phyloP scores from a whole-genome alignment of 176 grass and related monocot species.

The Metroxylon sagu region DNA sequence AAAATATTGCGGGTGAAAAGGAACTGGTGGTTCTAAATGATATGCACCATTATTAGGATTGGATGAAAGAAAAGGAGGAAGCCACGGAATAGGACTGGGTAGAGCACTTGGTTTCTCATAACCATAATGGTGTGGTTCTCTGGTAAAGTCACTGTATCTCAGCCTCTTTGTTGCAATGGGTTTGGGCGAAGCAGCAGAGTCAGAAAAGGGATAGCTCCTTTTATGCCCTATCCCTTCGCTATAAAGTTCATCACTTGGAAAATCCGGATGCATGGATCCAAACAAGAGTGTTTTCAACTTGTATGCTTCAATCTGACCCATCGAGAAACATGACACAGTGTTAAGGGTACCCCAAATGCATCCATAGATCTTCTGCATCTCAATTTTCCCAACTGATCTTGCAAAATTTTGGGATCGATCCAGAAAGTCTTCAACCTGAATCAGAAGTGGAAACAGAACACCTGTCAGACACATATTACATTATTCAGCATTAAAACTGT shows the following conservation, averaged over 20 bases:
- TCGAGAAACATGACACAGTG: slow-evolving; percentile 45
- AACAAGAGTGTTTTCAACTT: slow-evolving; percentile 50
- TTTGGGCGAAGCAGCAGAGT: background rate
- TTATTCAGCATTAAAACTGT: background rate
- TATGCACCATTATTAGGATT: background rate
- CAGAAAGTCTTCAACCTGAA: slow-evolving; percentile 92
- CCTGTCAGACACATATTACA: no score
- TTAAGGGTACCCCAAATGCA: slow-evolving; percentile 37
- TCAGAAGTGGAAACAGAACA: background rate
- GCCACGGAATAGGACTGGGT: background rate
- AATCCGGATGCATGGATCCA: slow-evolving; percentile 18
- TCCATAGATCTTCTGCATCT: slow-evolving; percentile 49
- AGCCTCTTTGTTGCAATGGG: slow-evolving; percentile 4
- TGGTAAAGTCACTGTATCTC: background rate
- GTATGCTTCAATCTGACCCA: slow-evolving; percentile 23
- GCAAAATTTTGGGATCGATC: slow-evolving; percentile 74
- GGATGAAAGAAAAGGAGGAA: background rate
- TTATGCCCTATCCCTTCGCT: background rate
- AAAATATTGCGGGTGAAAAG: slow-evolving; percentile 8
- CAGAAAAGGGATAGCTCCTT: slow-evolving; percentile 9
- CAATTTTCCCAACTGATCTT: slow-evolving; percentile 47
- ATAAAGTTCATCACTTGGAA: slow-evolving; percentile 1
- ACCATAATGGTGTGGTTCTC: background rate
- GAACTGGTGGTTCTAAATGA: no score
- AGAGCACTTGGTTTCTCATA: background rate